A percentile compares a stretch with the other conserved stretches of the same genome.
These are phyloP conservation scores for Mortierella sp. DNA, from an alignment of 371 early-diverging fungal genomes.

Conservation along the genomic window DNA sequence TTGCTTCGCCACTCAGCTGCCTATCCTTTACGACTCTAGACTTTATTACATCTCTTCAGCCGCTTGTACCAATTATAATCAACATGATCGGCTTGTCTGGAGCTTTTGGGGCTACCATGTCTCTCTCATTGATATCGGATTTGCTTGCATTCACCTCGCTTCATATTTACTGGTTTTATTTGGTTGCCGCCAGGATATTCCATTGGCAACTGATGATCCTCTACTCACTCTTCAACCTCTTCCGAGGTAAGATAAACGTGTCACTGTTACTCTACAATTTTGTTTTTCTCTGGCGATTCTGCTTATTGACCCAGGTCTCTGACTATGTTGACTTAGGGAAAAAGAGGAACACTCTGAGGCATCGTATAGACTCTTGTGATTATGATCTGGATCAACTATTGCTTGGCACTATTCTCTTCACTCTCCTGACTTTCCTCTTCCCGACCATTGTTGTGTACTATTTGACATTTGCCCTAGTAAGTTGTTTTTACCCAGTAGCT, in stretches of 20 bases:
- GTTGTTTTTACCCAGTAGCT: constrained; percentile 11
- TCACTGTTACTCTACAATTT: neutral
- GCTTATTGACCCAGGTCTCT: neutral
- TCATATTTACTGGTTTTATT: constrained; percentile 94
- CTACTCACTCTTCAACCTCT: constrained; percentile 89
- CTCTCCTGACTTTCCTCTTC: constrained; percentile 90
- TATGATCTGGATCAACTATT: constrained; percentile 95
- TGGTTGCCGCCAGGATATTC: constrained; percentile 91
- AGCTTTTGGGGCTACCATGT: constrained; percentile 86
- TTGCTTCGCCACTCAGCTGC: neutral
- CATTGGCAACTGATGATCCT: constrained; percentile 90
- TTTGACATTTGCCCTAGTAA: constrained; percentile 85
- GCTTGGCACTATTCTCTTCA: constrained; percentile 94
- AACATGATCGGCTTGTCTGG: constrained; percentile 82
- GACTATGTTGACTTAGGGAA: constrained; percentile 63
- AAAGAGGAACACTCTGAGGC: constrained; percentile 88
- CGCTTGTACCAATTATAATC: constrained; percentile 73
- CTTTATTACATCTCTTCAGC: constrained; percentile 64
- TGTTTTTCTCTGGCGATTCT: neutral
- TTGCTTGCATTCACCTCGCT: constrained; percentile 83
- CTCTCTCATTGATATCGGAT: constrained; percentile 85
- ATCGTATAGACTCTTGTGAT: constrained; percentile 94
- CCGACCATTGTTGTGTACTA: constrained; percentile 97
- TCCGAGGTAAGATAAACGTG: constrained; percentile 72
- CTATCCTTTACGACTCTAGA: constrained; percentile 32